These are phyloP conservation scores for Quercus rubra DNA, from an alignment of 306 rosid genomes.

Conservation along the genomic window DNA sequence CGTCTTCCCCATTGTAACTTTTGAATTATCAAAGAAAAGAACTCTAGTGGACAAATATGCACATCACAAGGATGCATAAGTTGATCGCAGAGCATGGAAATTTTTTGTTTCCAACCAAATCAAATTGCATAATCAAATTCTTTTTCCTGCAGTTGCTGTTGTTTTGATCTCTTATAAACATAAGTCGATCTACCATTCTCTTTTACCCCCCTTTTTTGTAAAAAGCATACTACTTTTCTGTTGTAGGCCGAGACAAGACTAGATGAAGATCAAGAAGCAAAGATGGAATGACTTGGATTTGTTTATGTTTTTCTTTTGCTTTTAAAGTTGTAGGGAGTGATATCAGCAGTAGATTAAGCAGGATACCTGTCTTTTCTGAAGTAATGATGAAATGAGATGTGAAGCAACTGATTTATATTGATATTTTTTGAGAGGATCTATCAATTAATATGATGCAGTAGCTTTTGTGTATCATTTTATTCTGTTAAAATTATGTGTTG, in stretches of 20 bases:
- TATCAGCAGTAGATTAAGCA: slow-evolving; percentile 26
- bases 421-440: slow-evolving; percentile 12
- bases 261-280: slow-evolving; percentile 71
- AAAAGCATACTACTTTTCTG: slow-evolving; percentile 18
- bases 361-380: slow-evolving; percentile 10
- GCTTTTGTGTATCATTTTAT: too few species aligned
- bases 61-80: not conserved
- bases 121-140: not conserved
- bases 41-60: not conserved
- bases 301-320: slow-evolving; percentile 28
- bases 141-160: not conserved
- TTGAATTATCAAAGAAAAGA: too few species aligned
- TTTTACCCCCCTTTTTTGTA: not conserved
- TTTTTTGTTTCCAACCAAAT: not conserved
- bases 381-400: slow-evolving; percentile 9
- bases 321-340: slow-evolving; percentile 18
- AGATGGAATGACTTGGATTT: slow-evolving; percentile 52
- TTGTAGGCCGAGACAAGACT: slow-evolving; percentile 77
- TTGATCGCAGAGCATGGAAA: not conserved
- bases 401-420: not conserved
- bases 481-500: not conserved
- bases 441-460: slow-evolving; percentile 13
- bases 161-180: not conserved
- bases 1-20: too few species aligned
- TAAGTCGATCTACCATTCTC: too few species aligned